A percentile compares a stretch with the other conserved stretches of the same genome.
These are phyloP conservation scores for Ophiocordyceps camponoti-rufipedis DNA, from an alignment of 2,329 filamentous ascomycete species.

Conservation along the genomic window DNA sequence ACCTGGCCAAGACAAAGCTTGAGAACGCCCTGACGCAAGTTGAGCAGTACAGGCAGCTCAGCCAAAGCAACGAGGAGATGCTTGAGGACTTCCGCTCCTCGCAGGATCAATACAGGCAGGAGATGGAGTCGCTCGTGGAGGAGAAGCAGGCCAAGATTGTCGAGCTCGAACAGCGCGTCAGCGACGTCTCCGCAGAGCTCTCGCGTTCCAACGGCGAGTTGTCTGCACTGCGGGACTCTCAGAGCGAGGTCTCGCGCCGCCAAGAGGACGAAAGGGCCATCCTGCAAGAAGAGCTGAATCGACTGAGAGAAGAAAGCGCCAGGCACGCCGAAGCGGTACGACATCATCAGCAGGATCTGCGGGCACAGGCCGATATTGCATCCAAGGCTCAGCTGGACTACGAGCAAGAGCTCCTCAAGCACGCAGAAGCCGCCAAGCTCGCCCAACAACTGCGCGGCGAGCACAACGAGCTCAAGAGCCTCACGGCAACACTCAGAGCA, in stretches of 20 bases:
- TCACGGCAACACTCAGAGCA: constrained; percentile 54
- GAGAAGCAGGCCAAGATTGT: constrained; percentile 66
- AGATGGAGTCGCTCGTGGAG: constrained; percentile 57
- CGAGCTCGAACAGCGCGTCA: constrained; percentile 66
- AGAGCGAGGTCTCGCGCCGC: constrained; percentile 52
- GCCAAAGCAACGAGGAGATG: constrained; percentile 74
- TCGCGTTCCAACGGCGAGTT: constrained; percentile 68
- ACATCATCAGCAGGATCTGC: constrained; percentile 79
- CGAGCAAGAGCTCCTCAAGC: constrained; percentile 83
- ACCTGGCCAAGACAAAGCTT: constrained; percentile 62
- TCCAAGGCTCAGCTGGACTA: constrained; percentile 89
- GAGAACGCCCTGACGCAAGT: constrained; percentile 65
- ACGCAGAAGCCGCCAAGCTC: constrained; percentile 82
- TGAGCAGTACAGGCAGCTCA: constrained; percentile 78
- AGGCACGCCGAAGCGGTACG: constrained; percentile 62
- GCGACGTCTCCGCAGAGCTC: constrained; percentile 71
- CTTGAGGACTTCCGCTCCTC: constrained; percentile 62
- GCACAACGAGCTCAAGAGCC: constrained; percentile 64
- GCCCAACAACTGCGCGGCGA: constrained; percentile 65
- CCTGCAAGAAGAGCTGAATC: constrained; percentile 60
- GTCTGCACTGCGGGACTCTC: constrained; percentile 59
- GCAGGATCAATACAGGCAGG: constrained; percentile 73
- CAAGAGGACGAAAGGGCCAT: constrained; percentile 68
- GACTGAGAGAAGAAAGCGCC: constrained; percentile 70
- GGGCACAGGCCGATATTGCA: constrained; percentile 84